phyloP scores from a whole-genome alignment of 2,329 filamentous ascomycete genomes.

The Colletotrichum limetticola region DNA sequence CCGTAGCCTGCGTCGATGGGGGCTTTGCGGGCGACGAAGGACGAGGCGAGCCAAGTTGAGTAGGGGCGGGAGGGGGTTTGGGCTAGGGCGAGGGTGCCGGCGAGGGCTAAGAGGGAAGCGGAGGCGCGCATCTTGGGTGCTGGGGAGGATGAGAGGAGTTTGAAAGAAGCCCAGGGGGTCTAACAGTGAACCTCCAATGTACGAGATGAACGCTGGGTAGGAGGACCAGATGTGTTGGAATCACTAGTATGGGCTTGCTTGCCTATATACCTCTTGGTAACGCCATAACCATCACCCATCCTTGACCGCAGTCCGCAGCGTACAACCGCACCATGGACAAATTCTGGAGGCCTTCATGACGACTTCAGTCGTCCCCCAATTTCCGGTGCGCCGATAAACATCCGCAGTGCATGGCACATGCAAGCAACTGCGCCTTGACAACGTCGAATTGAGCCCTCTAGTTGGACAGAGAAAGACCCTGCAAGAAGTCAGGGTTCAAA shows the following conservation, averaged over 20 bases:
- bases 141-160: background rate
- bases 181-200: too few species aligned
- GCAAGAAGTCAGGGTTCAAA: too few species aligned
- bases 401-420: background rate
- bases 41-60: slow-evolving; percentile 27
- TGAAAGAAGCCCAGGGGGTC: too few species aligned
- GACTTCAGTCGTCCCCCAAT: background rate
- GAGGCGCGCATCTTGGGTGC: background rate
- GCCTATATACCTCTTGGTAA: background rate
- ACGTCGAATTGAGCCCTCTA: background rate
- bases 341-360: background rate
- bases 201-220: background rate
- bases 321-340: background rate
- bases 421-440: background rate
- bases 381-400: background rate
- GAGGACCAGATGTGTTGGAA: background rate
- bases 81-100: background rate
- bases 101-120: background rate
- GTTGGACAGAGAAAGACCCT: background rate
- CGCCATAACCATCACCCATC: too few species aligned
- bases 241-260: background rate
- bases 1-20: slow-evolving; percentile 17
- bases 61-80: background rate
- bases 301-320: background rate
- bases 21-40: slow-evolving; percentile 18